A percentile compares a stretch with the other conserved stretches of the same genome.
Conservation (phyloP, 2,329 filamentous ascomycete genomes). For the Coniochaeta prunicola region DNA sequence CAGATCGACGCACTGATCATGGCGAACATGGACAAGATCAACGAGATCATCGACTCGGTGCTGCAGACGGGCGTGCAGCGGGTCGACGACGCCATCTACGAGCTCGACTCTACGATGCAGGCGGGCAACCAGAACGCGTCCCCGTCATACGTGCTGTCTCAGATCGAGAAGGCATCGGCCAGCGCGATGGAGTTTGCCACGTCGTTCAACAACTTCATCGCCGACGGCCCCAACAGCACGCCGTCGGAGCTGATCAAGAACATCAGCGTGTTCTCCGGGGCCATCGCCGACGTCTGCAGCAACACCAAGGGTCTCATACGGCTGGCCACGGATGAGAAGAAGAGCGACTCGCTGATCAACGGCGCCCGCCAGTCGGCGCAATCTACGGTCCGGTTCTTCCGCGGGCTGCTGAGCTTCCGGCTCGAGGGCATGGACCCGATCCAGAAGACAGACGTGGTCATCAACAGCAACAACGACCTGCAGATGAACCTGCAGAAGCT, state of each 20-base stretch:
- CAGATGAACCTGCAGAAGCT: slow-evolving; percentile 89
- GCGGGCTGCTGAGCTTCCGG: slow-evolving; percentile 85
- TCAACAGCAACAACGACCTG: slow-evolving; percentile 95
- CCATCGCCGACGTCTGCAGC: slow-evolving; percentile 86
- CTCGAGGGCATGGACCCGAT: slow-evolving; percentile 83
- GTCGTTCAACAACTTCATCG: slow-evolving; percentile 97
- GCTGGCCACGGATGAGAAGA: slow-evolving; percentile 93
- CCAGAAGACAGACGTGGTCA: slow-evolving; percentile 93
- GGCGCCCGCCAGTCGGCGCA: slow-evolving; percentile 78
- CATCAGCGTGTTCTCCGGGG: slow-evolving; percentile 82
- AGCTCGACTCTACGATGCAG: slow-evolving; percentile 96
- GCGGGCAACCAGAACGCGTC: slow-evolving; percentile 98
- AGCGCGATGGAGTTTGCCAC: slow-evolving; percentile 97
- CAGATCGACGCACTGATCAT: slow-evolving; percentile 87
- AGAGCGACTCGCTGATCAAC: slow-evolving; percentile 76
- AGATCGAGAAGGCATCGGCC: slow-evolving; percentile 92
- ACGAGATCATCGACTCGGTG: slow-evolving; percentile 95
- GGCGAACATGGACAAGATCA: slow-evolving; percentile 84
- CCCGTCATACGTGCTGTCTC: slow-evolving; percentile 87
- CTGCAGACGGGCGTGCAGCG: slow-evolving; percentile 87
- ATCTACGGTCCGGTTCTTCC: slow-evolving; percentile 91
- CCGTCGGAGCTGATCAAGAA: slow-evolving; percentile 90
- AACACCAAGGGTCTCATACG: slow-evolving; percentile 94
- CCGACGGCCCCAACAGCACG: slow-evolving; percentile 84
- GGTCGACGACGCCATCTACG: slow-evolving; percentile 94